Evolutionary conservation across 2,329 filamentous ascomycete genomes (phyloP).

Genomic region (Cercospora sesami): DNA sequence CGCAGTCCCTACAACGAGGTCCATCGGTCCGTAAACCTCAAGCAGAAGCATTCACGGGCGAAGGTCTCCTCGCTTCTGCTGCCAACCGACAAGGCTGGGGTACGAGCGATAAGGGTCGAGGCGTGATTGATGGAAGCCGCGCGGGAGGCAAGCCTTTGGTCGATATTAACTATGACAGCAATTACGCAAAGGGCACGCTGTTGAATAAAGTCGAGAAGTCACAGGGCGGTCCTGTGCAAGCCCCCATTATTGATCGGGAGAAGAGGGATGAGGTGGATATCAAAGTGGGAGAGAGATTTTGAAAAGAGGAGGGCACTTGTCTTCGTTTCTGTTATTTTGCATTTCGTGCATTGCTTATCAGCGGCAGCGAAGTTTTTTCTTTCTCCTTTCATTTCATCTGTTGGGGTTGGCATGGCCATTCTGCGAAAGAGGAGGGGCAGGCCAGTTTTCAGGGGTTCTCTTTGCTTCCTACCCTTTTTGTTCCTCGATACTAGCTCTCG

Average conservation of each 20-base stretch:
- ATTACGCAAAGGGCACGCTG: conserved; percentile 52
- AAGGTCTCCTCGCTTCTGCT: conserved; percentile 43
- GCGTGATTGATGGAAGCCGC: conserved; percentile 48
- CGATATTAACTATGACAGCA: conserved; percentile 44
- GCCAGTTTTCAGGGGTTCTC: too few species aligned
- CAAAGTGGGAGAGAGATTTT: conserved; percentile 6
- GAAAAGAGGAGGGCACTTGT: neutral
- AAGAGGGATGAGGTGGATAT: conserved; percentile 24
- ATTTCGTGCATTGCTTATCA: neutral
- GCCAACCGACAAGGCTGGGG: conserved; percentile 45
- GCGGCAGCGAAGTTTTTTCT: neutral
- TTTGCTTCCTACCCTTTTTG: neutral
- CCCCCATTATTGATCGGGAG: conserved; percentile 43
- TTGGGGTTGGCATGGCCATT: neutral
- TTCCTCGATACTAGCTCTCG: neutral
- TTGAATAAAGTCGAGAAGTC: conserved; percentile 45
- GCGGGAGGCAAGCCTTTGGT: conserved; percentile 48
- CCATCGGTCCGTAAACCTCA: conserved; percentile 7
- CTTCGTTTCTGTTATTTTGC: neutral
- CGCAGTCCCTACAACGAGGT: conserved; percentile 3
- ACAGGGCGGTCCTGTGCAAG: conserved; percentile 31
- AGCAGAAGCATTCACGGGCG: conserved; percentile 46
- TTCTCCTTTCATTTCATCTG: neutral
- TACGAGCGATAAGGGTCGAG: conserved; percentile 42
- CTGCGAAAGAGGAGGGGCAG: neutral